Evolutionary conservation across 306 rosid species (phyloP).

Genomic region (Rosa chinensis): DNA sequence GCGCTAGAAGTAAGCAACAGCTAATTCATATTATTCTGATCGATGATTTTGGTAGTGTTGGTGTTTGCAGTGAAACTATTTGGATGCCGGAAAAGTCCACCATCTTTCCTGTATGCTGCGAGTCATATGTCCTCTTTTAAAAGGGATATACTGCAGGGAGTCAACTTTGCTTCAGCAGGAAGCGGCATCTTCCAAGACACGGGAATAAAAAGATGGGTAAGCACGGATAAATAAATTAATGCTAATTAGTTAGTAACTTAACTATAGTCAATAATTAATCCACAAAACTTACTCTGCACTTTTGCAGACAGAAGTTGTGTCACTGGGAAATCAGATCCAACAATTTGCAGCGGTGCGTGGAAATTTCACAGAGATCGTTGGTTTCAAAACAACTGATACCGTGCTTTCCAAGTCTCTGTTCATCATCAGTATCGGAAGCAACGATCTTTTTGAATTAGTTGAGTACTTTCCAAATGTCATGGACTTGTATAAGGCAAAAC

Average conservation of each 20-base stretch:
- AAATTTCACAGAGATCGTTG: slow-evolving; percentile 22
- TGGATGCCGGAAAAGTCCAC: slow-evolving; percentile 49
- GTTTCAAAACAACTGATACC: not conserved
- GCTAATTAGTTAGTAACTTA: not conserved
- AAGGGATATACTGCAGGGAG: slow-evolving; percentile 33
- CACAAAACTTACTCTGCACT: not conserved
- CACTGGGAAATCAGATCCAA: slow-evolving; percentile 37
- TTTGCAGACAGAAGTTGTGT: slow-evolving; percentile 38
- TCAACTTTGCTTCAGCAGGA: slow-evolving; percentile 56
- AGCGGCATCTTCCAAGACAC: slow-evolving; percentile 44
- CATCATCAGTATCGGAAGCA: slow-evolving; percentile 45
- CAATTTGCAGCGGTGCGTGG: slow-evolving; percentile 38
- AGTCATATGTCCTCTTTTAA: slow-evolving; percentile 18
- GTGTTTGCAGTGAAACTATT: slow-evolving; percentile 27
- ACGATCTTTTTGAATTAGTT: slow-evolving; percentile 34
- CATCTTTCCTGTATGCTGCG: slow-evolving; percentile 36
- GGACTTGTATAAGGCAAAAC: not conserved
- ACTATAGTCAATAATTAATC: not conserved
- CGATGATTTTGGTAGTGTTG: not conserved
- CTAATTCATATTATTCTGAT: not conserved
- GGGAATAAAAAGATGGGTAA: slow-evolving; percentile 14
- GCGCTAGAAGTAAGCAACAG: not conserved
- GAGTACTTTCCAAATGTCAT: not conserved
- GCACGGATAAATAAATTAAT: not conserved
- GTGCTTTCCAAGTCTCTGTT: slow-evolving; percentile 41